Evolutionary conservation across 2,329 filamentous ascomycete genomes (phyloP).

Genomic region (Aspergillus flavus): DNA sequence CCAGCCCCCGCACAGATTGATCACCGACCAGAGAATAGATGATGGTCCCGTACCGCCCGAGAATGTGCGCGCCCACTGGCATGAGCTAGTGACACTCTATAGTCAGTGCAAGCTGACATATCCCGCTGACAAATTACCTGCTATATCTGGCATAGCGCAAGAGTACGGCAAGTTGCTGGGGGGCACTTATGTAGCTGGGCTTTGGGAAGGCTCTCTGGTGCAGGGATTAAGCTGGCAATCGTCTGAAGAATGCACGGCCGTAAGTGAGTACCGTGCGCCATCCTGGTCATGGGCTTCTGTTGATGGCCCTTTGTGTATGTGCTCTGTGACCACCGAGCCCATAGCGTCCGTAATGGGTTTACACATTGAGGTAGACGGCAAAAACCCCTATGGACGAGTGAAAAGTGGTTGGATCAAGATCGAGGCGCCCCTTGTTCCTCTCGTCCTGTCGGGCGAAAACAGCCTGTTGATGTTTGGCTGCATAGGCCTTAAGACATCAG

Average conservation of each 20-base stretch:
- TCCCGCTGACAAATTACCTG: background rate
- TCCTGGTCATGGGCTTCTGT: background rate
- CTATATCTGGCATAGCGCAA: background rate
- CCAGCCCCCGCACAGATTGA: background rate
- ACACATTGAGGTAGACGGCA: accelerated
- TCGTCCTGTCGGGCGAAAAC: no score
- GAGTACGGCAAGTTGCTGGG: background rate
- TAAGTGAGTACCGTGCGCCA: background rate
- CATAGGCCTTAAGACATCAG: no score
- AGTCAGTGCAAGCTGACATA: background rate
- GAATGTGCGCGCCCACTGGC: background rate
- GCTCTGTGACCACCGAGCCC: no score
- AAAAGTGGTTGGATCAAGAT: no score
- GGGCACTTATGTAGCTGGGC: background rate
- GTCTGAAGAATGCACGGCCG: accelerated
- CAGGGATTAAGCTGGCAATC: background rate
- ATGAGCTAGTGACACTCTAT: accelerated
- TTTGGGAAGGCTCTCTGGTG: background rate
- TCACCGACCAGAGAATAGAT: background rate
- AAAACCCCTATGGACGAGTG: no score
- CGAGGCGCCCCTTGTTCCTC: no score
- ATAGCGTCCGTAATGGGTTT: no score
- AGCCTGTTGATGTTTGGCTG: no score
- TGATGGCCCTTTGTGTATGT: background rate
- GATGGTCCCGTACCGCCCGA: background rate